Base-by-base conservation (phyloP, 768 basidiomycete species). In the Kwoniella mangroviensis region DNA sequence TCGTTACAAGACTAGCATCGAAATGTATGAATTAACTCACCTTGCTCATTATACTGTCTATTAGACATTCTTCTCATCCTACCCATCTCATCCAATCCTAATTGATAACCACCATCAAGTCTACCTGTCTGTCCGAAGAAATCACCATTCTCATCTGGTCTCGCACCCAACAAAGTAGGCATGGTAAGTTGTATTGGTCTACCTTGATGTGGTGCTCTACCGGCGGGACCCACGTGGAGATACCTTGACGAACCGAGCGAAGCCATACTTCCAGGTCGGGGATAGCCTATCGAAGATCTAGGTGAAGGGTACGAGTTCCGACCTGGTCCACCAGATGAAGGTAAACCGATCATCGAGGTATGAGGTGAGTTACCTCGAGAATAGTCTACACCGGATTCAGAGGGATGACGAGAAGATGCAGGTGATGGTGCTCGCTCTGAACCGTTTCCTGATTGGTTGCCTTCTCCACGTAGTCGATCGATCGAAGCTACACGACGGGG, bases 161-260 rank as follows among this genome's bases (percentile, higher is more conserved):
- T 49, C 15, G 71, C 71, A 19, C 74, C 74, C 4, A 77, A 63
- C 43, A 65, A 55, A 56, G 63, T 63, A 11, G 77, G 77, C 75
- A 78, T 75, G 40, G 69, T 62, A 4, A 76, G 60, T 56, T 78
- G 73, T 1, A 78, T 71, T 42, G 74, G 72, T 65, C 77, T 62
- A 17, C 77, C 77, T 56, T 73, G 72, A 70, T 78, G 76, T 3
- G 76, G 76, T 19, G 76, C 76, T 41, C 74, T 64, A 17, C 76
- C 70, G 3, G 72, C 70, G 1, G 72, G 74, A 12, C 76, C 76
- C 22, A 73, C 67, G 43, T 73, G 72, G 10, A 75, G 56, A 65
- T 73, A 72, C 26, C 72, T 63, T 17, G 57, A 63, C 13, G 72
- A 74, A 13, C 70, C 58, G 7, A 77, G 26, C 0, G 73, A 75